A percentile compares a stretch with the other conserved stretches of the same genome.
Evolutionary conservation across 202 grass and related monocot genomes (phyloP).

Genomic region (Zoysia matrella): DNA sequence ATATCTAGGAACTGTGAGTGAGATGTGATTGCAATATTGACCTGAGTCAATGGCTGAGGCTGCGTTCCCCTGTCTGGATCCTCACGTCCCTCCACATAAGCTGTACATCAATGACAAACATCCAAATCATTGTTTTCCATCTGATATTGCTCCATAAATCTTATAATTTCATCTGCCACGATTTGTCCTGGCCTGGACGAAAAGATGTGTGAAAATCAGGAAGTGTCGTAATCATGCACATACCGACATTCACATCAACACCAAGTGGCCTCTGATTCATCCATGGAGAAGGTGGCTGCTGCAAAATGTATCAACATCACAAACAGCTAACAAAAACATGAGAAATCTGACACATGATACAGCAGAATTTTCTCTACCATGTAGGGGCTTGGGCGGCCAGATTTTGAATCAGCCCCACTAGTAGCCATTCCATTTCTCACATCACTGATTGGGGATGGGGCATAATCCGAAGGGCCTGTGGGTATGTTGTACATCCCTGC

Average conservation of each 20-base stretch:
- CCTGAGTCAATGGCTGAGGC: constrained; percentile 76
- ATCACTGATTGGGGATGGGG: constrained; percentile 79
- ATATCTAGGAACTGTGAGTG: constrained; percentile 8
- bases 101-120: constrained; percentile 45
- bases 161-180: background rate
- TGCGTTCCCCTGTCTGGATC: constrained; percentile 65
- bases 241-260: constrained; percentile 96
- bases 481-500: constrained; percentile 89
- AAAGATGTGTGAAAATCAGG: background rate
- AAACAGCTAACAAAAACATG: constrained; percentile 3
- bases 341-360: constrained; percentile 1
- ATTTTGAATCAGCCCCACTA: constrained; percentile 67
- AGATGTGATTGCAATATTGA: constrained; percentile 33
- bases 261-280: constrained; percentile 77
- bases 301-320: constrained; percentile 35
- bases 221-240: constrained; percentile 36
- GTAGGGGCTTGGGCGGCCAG: constrained; percentile 69
- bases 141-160: constrained; percentile 16
- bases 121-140: constrained; percentile 20
- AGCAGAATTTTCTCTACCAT: constrained; percentile 57
- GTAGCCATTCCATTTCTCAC: constrained; percentile 61
- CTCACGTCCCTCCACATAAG: constrained; percentile 87
- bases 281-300: constrained; percentile 90
- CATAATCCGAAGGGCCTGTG: constrained; percentile 86
- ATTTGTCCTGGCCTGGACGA: background rate